phyloP scores from a whole-genome alignment of 2,329 filamentous ascomycete species.

The Beauveria brongniartii region DNA sequence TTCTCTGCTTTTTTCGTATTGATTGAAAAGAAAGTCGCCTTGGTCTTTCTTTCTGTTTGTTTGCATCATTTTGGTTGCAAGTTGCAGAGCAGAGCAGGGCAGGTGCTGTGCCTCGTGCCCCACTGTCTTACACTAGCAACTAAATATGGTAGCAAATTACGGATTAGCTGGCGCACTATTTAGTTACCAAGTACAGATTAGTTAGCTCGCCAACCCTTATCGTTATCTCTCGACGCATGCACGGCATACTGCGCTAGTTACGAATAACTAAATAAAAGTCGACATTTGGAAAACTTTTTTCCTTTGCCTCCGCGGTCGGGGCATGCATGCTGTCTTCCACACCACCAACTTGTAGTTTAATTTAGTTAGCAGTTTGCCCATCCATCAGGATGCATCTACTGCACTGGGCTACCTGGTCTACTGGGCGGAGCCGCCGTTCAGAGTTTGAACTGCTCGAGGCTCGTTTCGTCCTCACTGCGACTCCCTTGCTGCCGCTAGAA shows the following conservation, averaged over 20 bases:
- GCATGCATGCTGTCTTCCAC: neutral
- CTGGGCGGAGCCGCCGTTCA: neutral
- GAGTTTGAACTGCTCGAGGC: neutral
- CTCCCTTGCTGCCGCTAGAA: neutral
- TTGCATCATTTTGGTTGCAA: neutral
- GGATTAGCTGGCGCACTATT: neutral
- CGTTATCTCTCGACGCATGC: constrained; percentile 3
- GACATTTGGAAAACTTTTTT: neutral
- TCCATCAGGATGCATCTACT: neutral
- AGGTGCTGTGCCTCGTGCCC: neutral
- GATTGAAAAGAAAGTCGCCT: no score
- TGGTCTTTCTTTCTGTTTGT: no score
- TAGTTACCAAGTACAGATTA: no score
- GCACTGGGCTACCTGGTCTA: neutral
- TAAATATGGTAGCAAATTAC: no score
- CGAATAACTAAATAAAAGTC: neutral
- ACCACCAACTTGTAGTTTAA: neutral
- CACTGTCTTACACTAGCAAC: neutral
- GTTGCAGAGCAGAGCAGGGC: neutral
- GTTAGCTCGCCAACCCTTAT: neutral
- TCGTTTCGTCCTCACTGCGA: neutral
- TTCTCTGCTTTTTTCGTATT: no score
- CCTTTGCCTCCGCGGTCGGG: constrained; percentile 8
- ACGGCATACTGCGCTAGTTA: neutral
- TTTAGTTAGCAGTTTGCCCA: no score